A percentile compares a stretch with the other conserved stretches of the same genome.
Evolutionary conservation across 169 alveolate species (phyloP).

Genomic region (Amoebophrya sp.): DNA sequence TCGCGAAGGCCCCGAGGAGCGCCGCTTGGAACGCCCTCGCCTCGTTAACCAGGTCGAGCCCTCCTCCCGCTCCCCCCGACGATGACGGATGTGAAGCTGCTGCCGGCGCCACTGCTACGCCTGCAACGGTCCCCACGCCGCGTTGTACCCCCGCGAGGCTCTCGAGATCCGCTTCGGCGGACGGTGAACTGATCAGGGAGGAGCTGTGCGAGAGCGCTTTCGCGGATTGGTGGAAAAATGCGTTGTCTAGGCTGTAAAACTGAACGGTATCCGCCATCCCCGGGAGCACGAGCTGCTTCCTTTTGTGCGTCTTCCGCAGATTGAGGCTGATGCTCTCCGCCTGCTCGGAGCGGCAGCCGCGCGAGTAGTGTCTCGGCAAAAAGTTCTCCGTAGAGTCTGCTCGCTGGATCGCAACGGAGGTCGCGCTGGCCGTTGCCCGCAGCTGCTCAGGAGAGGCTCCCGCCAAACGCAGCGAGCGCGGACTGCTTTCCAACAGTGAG

Average conservation of each 20-base stretch:
- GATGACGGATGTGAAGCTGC: neutral
- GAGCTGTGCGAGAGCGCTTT: neutral
- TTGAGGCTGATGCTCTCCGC: neutral
- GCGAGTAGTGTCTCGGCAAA: neutral
- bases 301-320: neutral
- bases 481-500: no score
- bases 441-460: no score
- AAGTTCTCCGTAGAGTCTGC: no score
- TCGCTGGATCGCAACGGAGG: no score
- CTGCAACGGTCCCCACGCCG: neutral
- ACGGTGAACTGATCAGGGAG: no score
- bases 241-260: neutral
- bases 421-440: no score
- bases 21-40: neutral
- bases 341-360: neutral
- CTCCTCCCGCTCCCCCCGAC: neutral
- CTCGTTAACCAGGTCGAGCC: neutral
- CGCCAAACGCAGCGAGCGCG: no score
- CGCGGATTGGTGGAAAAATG: neutral
- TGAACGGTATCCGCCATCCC: neutral
- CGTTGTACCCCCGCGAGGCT: neutral
- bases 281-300: neutral
- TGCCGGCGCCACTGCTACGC: neutral
- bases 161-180: no score
- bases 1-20: neutral